Conservation (phyloP, 805 yeast species). For the Ogataea nakhonphanomensis region DNA sequence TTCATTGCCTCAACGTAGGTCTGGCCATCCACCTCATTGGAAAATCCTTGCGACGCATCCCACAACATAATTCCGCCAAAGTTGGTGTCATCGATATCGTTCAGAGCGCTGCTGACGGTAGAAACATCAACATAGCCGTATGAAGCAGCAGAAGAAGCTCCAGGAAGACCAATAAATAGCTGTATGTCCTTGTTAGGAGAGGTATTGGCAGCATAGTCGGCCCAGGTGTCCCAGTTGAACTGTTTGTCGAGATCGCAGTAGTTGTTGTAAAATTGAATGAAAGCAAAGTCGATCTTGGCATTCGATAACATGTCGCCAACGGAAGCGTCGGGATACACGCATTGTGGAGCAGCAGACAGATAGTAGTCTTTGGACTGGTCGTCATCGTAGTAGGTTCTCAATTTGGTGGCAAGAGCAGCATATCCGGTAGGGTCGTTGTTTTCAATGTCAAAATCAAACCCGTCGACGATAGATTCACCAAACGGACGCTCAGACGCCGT, state of each 20-base stretch:
- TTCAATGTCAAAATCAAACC: constrained; percentile 78
- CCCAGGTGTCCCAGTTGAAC: constrained; percentile 75
- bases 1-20: constrained; percentile 30
- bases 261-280: constrained; percentile 89
- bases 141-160: constrained; percentile 47
- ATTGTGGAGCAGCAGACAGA: constrained; percentile 90
- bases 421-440: constrained; percentile 61
- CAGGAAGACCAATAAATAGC: constrained; percentile 73
- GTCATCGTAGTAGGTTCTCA: constrained; percentile 38
- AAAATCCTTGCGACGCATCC: constrained; percentile 69
- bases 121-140: constrained; percentile 53
- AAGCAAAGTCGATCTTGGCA: constrained; percentile 74
- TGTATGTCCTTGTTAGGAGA: constrained; percentile 70
- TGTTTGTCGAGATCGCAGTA: constrained; percentile 52
- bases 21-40: constrained; percentile 41
- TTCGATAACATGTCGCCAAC: constrained; percentile 39
- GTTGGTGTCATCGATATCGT: constrained; percentile 30
- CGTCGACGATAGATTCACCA: constrained; percentile 75
- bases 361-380: constrained; percentile 56
- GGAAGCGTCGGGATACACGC: constrained; percentile 77
- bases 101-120: constrained; percentile 32
- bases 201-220: constrained; percentile 49
- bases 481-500: constrained; percentile 49
- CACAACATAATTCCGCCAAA: constrained; percentile 80
- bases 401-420: constrained; percentile 51